Base-by-base conservation (phyloP, 768 basidiomycete genomes). In the Chiua virens region DNA sequence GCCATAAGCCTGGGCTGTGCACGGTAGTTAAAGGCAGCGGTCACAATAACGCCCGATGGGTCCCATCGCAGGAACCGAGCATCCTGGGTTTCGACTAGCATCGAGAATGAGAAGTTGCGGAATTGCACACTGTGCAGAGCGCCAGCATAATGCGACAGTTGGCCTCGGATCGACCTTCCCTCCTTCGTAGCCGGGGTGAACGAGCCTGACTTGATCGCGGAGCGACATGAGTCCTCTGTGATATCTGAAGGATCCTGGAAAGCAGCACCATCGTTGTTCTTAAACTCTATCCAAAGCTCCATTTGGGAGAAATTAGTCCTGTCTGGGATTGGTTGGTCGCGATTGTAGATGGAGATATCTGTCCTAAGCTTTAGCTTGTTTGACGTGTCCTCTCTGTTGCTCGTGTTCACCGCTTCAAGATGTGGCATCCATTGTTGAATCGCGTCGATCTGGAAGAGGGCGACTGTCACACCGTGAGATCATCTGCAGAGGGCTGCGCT, bases 151-250 rank as follows among this genome's bases (percentile, higher is more conserved):
- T 21, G 5, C 43, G 43, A 5, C 23, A 42, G 27, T 42, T 25
- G 27, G 28, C 11, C 5, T 9, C 28, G 3, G 59, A 40, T 7
- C 66, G 67, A 52, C 75, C 73, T n/a, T n/a, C n/a, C n/a, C n/a
- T n/a, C n/a, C n/a, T n/a, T n/a, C n/a, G n/a, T n/a, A n/a, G n/a
- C 67, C 67, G 52, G 47, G 1, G 36, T 37, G 41, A 53, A 49
- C 10, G 23, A 49, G 21, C 47, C 39, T 10, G 5, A 11, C 7
- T 39, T n/a, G 4, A 30, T 39, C 2, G 47, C 21, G 4, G 10
- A 21, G 22, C 28, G 28, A 30, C 17, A 21, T 11, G 23, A 22
- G 11, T 8, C 5, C 1, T 37, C 23, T 10, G 30, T 22, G 5
- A 9, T 11, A 30, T 48, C 8, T 0, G 3, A 1, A 15, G 44